These are phyloP conservation scores for Dillenia suffruticosa DNA, from an alignment of 164 flowering plant genomes.

Conservation along the genomic window DNA sequence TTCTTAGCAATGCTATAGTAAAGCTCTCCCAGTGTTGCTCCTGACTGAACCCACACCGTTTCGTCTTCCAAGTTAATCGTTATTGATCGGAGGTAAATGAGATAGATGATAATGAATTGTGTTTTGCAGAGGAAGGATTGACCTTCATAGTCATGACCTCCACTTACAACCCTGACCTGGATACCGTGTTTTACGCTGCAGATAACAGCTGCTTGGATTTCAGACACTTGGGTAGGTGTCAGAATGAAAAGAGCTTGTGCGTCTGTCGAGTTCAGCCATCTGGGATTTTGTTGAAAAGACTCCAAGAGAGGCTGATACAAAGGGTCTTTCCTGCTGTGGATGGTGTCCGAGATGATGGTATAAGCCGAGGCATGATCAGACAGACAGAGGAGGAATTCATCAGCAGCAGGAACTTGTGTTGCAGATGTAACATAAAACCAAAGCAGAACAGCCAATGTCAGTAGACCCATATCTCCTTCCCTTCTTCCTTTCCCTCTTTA, in stretches of 20 bases:
- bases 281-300: constrained; percentile 13
- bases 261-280: constrained; percentile 6
- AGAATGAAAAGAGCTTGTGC: constrained; percentile 20
- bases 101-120: constrained; percentile 24
- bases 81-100: constrained; percentile 18
- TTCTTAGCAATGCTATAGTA: constrained; percentile 21
- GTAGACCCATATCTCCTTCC: no score
- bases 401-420: no score
- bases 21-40: constrained; percentile 32
- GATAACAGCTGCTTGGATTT: constrained; percentile 22
- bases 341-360: no score
- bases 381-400: no score
- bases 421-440: no score
- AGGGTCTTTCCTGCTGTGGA: no score
- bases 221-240: constrained; percentile 16
- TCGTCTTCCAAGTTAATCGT: constrained; percentile 10
- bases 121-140: constrained; percentile 15
- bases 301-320: constrained; percentile 1
- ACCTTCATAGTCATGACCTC: constrained; percentile 39
- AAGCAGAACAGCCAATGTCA: no score
- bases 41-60: constrained; percentile 26
- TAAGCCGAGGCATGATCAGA: no score
- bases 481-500: no score
- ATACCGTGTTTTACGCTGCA: constrained; percentile 15
- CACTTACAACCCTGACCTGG: constrained; percentile 23